A percentile compares a stretch with the other conserved stretches of the same genome.
Conservation (phyloP, 371 early-diverging fungal species). For the Apophysomyces ossiformis region DNA sequence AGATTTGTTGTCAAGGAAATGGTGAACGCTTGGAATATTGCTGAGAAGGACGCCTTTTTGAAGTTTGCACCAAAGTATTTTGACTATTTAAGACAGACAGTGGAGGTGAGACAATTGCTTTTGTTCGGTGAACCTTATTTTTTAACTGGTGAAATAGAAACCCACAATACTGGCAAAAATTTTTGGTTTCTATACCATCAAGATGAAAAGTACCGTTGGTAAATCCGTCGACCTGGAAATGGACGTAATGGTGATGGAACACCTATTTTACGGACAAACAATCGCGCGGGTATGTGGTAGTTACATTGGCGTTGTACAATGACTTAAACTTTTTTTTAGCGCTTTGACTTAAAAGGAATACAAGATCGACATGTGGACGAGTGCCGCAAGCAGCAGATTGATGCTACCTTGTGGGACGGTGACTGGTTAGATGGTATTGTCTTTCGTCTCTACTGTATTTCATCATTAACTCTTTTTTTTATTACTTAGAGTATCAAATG, state of each 20-base stretch:
- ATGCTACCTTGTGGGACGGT: slow-evolving; percentile 69
- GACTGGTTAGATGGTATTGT: slow-evolving; percentile 67
- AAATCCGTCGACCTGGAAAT: slow-evolving; percentile 70
- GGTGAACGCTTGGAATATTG: slow-evolving; percentile 70
- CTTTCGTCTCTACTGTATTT: neutral
- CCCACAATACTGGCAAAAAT: slow-evolving; percentile 91
- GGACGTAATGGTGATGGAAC: slow-evolving; percentile 95
- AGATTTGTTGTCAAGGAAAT: slow-evolving; percentile 90
- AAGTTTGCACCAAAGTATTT: slow-evolving; percentile 93
- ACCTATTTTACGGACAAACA: slow-evolving; percentile 81
- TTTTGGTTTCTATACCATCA: slow-evolving; percentile 89
- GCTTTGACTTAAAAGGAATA: slow-evolving; percentile 93
- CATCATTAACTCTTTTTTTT: neutral
- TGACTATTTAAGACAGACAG: slow-evolving; percentile 76
- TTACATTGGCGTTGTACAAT: slow-evolving; percentile 1
- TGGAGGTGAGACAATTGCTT: slow-evolving; percentile 24
- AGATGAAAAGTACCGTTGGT: slow-evolving; percentile 70
- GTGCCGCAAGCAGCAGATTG: slow-evolving; percentile 37
- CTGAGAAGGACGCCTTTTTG: slow-evolving; percentile 86
- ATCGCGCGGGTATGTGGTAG: slow-evolving; percentile 58
- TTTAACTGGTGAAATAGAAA: slow-evolving; percentile 26
- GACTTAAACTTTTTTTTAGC: slow-evolving; percentile 36
- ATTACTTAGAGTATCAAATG: slow-evolving; percentile 30
- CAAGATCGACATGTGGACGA: slow-evolving; percentile 60
- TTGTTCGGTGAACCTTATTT: slow-evolving; percentile 34